Evolutionary conservation across 768 basidiomycete species (phyloP).

Genomic region (Agrocybe chaxingu): DNA sequence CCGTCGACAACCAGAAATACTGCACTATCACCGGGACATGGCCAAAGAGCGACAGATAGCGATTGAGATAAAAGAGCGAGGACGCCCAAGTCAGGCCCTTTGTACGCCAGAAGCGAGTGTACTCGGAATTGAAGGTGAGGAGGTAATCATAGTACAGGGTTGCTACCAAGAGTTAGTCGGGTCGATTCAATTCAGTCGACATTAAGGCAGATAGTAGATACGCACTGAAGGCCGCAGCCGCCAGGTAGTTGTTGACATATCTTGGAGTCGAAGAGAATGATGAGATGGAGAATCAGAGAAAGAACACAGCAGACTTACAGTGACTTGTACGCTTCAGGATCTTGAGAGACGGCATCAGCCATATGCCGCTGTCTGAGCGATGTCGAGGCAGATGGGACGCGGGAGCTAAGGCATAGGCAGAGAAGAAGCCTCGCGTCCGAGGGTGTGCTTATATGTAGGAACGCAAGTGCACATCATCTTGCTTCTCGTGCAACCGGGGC

Average conservation of each 20-base stretch:
- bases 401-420: too few species aligned
- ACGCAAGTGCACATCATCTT: too few species aligned
- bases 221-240: constrained; percentile 2
- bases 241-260: neutral
- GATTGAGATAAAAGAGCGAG: constrained; percentile 41
- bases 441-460: too few species aligned
- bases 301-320: too few species aligned
- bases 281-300: too few species aligned
- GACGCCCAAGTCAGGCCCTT: constrained; percentile 28
- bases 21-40: constrained; percentile 34
- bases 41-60: constrained; percentile 37
- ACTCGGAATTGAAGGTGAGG: constrained; percentile 41
- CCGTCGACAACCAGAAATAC: constrained; percentile 27
- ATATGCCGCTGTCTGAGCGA: too few species aligned
- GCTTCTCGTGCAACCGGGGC: too few species aligned
- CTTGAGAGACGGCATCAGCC: too few species aligned
- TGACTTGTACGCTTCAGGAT: too few species aligned
- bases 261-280: neutral
- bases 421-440: too few species aligned
- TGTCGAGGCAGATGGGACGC: too few species aligned
- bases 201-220: neutral
- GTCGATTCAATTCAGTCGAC: neutral
- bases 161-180: constrained; percentile 15
- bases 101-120: constrained; percentile 41
- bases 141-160: constrained; percentile 48